Base-by-base conservation (phyloP, 2,329 filamentous ascomycete genomes). In the Trichoderma gracile region DNA sequence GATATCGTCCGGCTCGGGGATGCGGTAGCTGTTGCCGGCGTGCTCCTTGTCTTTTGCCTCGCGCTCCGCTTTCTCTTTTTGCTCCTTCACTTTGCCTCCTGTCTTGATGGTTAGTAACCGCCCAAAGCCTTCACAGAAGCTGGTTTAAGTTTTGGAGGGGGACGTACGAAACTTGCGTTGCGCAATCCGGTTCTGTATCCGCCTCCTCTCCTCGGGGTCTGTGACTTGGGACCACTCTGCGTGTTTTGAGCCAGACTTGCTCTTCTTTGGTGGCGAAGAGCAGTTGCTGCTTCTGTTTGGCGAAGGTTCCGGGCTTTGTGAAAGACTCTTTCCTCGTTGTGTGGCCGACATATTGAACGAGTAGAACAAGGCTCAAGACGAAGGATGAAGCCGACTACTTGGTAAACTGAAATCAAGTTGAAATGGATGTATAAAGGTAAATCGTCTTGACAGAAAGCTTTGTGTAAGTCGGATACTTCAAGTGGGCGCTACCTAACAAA, bases 131-230 rank as follows among this genome's bases (percentile, higher is more conserved):
- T 52, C 1, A 10, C 10, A 23, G 6, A 43, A 15, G 8, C 3
- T 30, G 14, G 15, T 42, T 6, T n/a, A 23, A 21, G 3, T 21
- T 14, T 10, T 30, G 3, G 3, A 19, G 46, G 70, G 10, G 33
- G 46, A 70, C 88, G 72, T 82, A 92, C 90, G 83, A 69, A 91
- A 92, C 71, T 91, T 91, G 69, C 89, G 82, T 71, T 92, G 90
- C 2, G 89, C 89, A 66, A 92, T 84, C 61, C 89, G 84, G 73
- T 93, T 93, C 74, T 93, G 90, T 57, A 92, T 89, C 66, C 89
- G 87, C 67, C 90, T 81, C 72, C 90, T 82, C 77, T 91, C 88
- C 66, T 87, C 86, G 0, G 88, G 88, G 69, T 92, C 89, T 7
- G 84, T 84, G 49, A 92, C 82, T 0, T 88, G 83, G 30, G 84